Base-by-base conservation (phyloP, 1,139 yeast species). In the Starmera stellimalicola region DNA sequence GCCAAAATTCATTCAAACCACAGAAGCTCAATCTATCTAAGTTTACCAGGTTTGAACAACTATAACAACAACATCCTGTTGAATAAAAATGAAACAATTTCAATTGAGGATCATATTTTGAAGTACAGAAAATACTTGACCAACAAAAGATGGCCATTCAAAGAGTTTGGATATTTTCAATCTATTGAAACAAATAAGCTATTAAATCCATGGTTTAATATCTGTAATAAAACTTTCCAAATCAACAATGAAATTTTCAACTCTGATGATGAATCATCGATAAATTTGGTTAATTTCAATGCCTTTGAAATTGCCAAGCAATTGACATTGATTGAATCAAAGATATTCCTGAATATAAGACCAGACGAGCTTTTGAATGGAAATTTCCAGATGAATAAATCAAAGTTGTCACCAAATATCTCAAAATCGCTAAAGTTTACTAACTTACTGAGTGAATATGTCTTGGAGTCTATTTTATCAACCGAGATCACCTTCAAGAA, bases 261-360 rank as follows among this genome's bases (percentile, higher is more conserved):
- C 14, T 18, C 14, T 33, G 63, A 57, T 29, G n/a, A n/a, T n/a
- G n/a, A n/a, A n/a, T n/a, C n/a, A n/a, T 14, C 25, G 12, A 43
- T 79, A 27, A 69, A 72, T 46, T 53, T 81, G 26, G 60, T 78
- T 18, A 91, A 82, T 42, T 70, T 80, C 47, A 85, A 83, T 50
- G 80, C 94, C 0, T 62, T 77, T 40, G 95, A 85, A 48, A 61
- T 84, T 31, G 95, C 96, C 3, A 79, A 79, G 49, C 96, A 87
- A 52, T 62, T 88, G 39, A 83, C 95, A 0, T 59, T 83, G 26
- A 72, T 88, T 46, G 95, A 88, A 56, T 76, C 83, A 7, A 70
- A 67, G 31, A 68, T 87, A 31, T 84, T 81, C 54, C 64, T 83
- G 43, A 56, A 71, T 3, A 73, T 87, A 38, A 69, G 69, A 44